phyloP scores from a whole-genome alignment of 1,284 basidiomycete species.

The Ceratobasidium sp. region DNA sequence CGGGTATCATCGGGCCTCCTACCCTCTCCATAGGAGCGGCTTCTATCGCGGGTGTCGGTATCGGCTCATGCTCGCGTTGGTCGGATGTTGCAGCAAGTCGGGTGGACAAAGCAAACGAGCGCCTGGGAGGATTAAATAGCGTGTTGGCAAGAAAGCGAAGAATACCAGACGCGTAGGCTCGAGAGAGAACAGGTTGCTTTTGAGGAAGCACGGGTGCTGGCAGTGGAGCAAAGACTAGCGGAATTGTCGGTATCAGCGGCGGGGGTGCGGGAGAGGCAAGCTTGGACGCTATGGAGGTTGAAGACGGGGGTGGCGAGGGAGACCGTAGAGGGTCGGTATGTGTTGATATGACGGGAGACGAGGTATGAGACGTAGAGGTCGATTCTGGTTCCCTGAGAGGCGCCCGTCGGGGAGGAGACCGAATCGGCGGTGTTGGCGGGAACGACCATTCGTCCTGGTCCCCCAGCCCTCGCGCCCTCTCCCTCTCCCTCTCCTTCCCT shows the following conservation, averaged over 20 bases:
- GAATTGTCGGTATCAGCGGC: not conserved
- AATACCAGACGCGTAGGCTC: conserved; percentile 30
- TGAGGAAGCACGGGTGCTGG: conserved; percentile 13
- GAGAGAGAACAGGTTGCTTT: conserved; percentile 27
- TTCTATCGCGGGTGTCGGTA: conserved; percentile 16
- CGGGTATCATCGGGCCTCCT: not conserved
- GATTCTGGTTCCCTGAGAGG: not conserved
- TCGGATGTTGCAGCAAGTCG: not conserved
- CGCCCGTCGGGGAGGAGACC: conserved; percentile 21
- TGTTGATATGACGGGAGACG: not conserved
- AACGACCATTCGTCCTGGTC: conserved; percentile 39
- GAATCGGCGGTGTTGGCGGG: conserved; percentile 29
- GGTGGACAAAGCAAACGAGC: conserved; percentile 28
- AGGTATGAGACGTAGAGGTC: conserved; percentile 9
- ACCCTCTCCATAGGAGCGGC: not conserved
- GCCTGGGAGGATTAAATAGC: conserved; percentile 21
- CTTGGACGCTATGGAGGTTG: not conserved
- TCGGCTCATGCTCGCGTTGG: not conserved
- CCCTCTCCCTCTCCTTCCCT: conserved; percentile 4
- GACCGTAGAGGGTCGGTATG: conserved; percentile 33
- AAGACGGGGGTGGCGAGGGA: conserved; percentile 13
- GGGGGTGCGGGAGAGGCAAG: not conserved
- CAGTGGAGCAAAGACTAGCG: conserved; percentile 18
- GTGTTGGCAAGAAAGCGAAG: conserved; percentile 19
- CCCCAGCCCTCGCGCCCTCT: not conserved